Base-by-base conservation (phyloP, 2,329 filamentous ascomycete genomes). In the Penicillium olsonii region DNA sequence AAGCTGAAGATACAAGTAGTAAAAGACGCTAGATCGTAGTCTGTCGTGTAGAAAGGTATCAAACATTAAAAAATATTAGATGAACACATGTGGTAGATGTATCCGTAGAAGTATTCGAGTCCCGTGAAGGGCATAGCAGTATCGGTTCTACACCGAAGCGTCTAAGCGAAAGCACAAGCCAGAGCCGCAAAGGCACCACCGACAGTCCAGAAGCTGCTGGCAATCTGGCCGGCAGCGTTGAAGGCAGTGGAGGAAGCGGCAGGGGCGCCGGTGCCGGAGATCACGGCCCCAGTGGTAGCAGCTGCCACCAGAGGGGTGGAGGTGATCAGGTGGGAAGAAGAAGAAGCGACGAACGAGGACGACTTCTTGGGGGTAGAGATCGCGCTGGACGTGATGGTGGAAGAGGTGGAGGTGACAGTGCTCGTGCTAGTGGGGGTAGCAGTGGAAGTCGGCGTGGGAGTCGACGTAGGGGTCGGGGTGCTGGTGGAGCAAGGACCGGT, bases 171-270 rank as follows among this genome's bases (percentile, higher is more conserved):
- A 46, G 59, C 65, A 48, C 61, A 49, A 35, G 55, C 57, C 33
- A 68, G 22, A 10, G 57, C 61, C 54, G 64, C 37, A 14, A 53
- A 61, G 14, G 63, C 64, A 39, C 63, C 65, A 20, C 60, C 57
- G 7, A 62, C 52, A 20, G 62, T 50, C 65, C 62, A 67, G 41
- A 52, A 19, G 48, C 54, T 48, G 35, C 55, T 52, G 9, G 55
- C 56, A 24, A 59, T 43, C 37, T 58, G 49, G 15, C 53, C 51
- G 20, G 63, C 65, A 29, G 58, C 62, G 38, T 63, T 66, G 35
- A 50, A 50, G 17, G 48, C 51, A 20, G 52, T 44, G 15, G 50
- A 27, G 29, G 50, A 50, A 37, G 57, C 44, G 6, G 48, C 47
- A 9, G 56, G 45, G 4, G 52, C 45, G 17, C 44, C 42, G 48